These are phyloP conservation scores for Sporothrix luriei DNA, from an alignment of 2,329 filamentous ascomycete genomes.

Conservation along the genomic window DNA sequence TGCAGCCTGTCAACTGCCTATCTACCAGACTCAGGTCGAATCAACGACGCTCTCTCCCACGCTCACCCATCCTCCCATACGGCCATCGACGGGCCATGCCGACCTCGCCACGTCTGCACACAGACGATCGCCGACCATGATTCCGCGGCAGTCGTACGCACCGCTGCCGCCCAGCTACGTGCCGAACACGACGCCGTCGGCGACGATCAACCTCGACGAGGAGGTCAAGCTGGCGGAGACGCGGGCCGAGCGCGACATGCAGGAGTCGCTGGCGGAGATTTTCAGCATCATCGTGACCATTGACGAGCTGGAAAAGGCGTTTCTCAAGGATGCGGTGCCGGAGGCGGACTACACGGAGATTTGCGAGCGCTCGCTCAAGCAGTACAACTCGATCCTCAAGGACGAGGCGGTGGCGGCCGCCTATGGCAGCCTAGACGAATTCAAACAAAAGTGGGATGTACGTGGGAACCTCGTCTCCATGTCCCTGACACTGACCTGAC, in stretches of 20 bases:
- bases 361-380: conserved; percentile 88
- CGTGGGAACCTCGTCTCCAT: conserved; percentile 42
- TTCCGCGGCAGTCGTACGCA: conserved; percentile 72
- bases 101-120: background rate
- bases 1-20: background rate
- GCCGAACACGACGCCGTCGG: conserved; percentile 77
- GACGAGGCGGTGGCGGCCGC: conserved; percentile 88
- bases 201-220: conserved; percentile 92
- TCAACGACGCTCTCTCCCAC: background rate
- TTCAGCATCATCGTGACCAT: conserved; percentile 97
- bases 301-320: conserved; percentile 94
- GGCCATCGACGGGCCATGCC: conserved; percentile 8
- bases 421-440: conserved; percentile 85
- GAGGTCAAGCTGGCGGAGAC: conserved; percentile 89
- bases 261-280: conserved; percentile 94
- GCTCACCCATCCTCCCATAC: background rate
- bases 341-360: conserved; percentile 95
- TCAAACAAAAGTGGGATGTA: conserved; percentile 91
- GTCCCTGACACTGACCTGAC: no score
- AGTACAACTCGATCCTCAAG: conserved; percentile 92
- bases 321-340: conserved; percentile 89
- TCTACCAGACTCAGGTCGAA: no score
- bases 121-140: conserved; percentile 50
- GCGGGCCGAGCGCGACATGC: conserved; percentile 84
- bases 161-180: conserved; percentile 91